Base-by-base conservation (phyloP, 164 flowering plant genomes). In the Liquidambar formosana region DNA sequence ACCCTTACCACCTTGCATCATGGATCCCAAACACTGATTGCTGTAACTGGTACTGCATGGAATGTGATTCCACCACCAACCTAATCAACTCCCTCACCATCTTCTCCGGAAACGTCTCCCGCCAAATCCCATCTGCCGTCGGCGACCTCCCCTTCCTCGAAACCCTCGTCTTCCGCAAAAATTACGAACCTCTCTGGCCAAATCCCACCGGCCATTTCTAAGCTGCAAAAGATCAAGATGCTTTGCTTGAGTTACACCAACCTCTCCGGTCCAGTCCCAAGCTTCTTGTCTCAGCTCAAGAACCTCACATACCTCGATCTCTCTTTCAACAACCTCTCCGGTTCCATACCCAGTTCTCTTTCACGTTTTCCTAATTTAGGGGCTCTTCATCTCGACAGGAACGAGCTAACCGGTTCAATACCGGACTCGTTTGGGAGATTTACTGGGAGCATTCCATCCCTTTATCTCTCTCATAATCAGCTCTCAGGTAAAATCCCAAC, bases 231-330 rank as follows among this genome's bases (percentile, higher is more conserved):
- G 66, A 94, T 94, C 63, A 71, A 27, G 14, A 68, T 26, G 26
- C 74, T 89, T 21, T 64, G 76, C 1, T 68, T 94, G 26, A 82
- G 77, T 79, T 80, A 79, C 80, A 79, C 71, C 62, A 77, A 81
- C 60, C 73, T 93, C 44, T 71, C 94, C 33, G 94, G 97, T 14
- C 64, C 91, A 0, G 72, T 94, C 18, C 97, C 98, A 0, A 71
- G 59, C 1, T 89, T 84, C 69, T 76, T 94, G 41, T 47, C 77
- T 71, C 51, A 77, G 23, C 86, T 91, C 63, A 64, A 57, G 23
- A 80, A 61, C 72, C 74, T 92, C 18, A 65, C 56, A 3, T 75
- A 25, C 59, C 69, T 90, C 25, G 87, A 86, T 15, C 85, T 92
- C 63, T 76, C 89, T 28, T 82, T 73, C 79, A 92, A 92, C 76